Base-by-base conservation (phyloP, 495 filamentous ascomycete genomes). In the Halenospora varia region DNA sequence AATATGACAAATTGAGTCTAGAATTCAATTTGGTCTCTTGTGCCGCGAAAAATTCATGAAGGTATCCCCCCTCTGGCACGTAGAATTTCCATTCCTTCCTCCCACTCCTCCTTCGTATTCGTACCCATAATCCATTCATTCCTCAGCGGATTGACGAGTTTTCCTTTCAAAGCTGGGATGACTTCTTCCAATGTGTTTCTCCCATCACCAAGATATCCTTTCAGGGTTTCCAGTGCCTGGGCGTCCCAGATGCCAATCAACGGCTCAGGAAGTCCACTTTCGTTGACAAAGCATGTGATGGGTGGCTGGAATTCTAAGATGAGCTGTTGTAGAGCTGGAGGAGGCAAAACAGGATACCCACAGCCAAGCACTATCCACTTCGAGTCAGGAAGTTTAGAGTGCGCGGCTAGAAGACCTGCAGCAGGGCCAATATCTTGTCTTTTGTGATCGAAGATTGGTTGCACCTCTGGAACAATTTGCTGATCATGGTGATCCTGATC, bases 401-500 rank as follows among this genome's bases (percentile, higher is more conserved):
- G 54, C 0, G 68, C 68, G 10, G 67, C 61, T 19, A 69, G 35
- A 2, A 71, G 62, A 1, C 66, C 66, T 1, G 61, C 62, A 0
- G 61, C 62, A 6, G 62, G 57, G 2, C 61, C 62, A 17, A 63
- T 64, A 22, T 68, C 58, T 39, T 51, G 13, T 20, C 42, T 53
- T n/a, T 46, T 17, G 18, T 51, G 19, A 19, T 56, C 48, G 47
- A 61, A 56, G 19, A 61, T 56, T 0, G 41, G 48, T 18, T 52
- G n/a, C 10, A 61, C 11, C 4, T 49, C 25, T 10, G 59, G 59
- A 9, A 46, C 18, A 70, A 66, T 67, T 67, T 67, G 25, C 64
- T 66, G 2, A 64, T 75, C 39, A 66, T 72, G 57, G 64, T 65
- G 8, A 61, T 68, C 2, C 62, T 67, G 18, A 66, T 71, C 0